Evolutionary conservation across 208 protist species (phyloP), one percentile per base, ranked within the genome.

Genomic region (Acanthamoeba lenticulata): DNA sequence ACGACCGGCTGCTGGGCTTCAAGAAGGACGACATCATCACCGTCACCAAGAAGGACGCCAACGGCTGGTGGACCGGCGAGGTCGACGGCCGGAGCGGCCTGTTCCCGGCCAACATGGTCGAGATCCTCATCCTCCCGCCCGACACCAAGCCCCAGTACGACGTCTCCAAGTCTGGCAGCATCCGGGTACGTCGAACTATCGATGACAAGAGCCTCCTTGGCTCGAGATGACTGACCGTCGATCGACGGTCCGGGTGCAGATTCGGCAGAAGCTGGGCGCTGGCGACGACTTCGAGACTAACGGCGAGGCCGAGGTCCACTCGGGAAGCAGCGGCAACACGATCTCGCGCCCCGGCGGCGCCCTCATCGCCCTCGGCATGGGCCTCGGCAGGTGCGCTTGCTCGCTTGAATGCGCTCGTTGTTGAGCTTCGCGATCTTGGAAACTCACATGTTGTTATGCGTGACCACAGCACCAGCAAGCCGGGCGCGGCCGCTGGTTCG

Each of bases 11-110:
- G 47, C 44, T 92, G 21, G 86, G 55, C 29, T 92, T 92, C 86
- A 92, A 92, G 86, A 92, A 92, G 44, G 86, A 74, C 38, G 86
- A 92, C 36, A 74, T 92, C n/a, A 92, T 92, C 38, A 62, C 4
- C 52, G 81, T 89, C 29, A 89, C 81, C 44, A 92, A 92, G 86
- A 92, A 77, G 44, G 86, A 92, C 42, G 36, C 55, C 62, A 92
- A 77, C 86, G 86, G 86, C 1, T 92, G 86, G 86, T 65, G 55
- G 47, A 52, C 38, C 24, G 86, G 86, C 29, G 44, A 42, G 36
- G 27, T 67, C 15, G 45, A 92, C 47, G 86, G 86, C 27, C 34
- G 24, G 44, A 74, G 29, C 34, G 86, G 86, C 38, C 47, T 77
- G 2, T 92, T 92, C 44, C 86, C 86, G 34, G 86, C 60, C 32